These are phyloP conservation scores for Pleurotus cornucopiae DNA, from an alignment of 768 basidiomycete species.

Conservation along the genomic window DNA sequence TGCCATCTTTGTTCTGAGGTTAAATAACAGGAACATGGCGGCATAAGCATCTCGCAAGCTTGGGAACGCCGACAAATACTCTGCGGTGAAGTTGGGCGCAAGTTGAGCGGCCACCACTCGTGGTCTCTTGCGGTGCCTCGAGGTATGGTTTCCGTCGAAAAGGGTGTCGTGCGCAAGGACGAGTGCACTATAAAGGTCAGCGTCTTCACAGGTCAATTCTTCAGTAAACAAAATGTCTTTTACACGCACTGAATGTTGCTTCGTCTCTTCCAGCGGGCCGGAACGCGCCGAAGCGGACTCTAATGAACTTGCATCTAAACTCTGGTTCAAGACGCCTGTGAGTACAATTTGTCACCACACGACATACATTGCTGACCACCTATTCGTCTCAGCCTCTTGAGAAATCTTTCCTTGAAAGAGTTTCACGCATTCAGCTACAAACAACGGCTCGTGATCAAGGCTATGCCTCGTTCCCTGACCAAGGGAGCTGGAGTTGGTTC, in stretches of 20 bases:
- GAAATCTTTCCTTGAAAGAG: not conserved
- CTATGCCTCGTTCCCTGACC: not conserved
- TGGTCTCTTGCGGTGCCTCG: too few species aligned
- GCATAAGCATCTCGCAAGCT: too few species aligned
- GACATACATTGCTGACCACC: too few species aligned
- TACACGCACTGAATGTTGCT: not conserved
- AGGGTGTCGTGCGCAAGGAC: too few species aligned
- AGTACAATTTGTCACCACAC: not conserved
- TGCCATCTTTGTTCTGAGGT: too few species aligned
- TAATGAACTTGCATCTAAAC: not conserved
- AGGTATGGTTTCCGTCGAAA: too few species aligned
- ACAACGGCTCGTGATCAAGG: constrained; percentile 22
- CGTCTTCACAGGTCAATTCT: too few species aligned
- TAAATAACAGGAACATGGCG: too few species aligned
- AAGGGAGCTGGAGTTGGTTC: constrained; percentile 28
- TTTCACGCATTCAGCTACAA: constrained; percentile 19
- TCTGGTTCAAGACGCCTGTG: not conserved
- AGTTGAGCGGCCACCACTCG: too few species aligned
- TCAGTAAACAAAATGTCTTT: not conserved
- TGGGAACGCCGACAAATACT: too few species aligned
- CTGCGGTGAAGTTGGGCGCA: too few species aligned
- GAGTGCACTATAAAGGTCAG: too few species aligned
- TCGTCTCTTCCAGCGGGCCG: not conserved
- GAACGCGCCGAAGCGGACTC: not conserved
- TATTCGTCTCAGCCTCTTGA: not conserved